Base-by-base conservation (phyloP, 371 early-diverging fungal genomes). In the Saksenaea vasiformis region DNA sequence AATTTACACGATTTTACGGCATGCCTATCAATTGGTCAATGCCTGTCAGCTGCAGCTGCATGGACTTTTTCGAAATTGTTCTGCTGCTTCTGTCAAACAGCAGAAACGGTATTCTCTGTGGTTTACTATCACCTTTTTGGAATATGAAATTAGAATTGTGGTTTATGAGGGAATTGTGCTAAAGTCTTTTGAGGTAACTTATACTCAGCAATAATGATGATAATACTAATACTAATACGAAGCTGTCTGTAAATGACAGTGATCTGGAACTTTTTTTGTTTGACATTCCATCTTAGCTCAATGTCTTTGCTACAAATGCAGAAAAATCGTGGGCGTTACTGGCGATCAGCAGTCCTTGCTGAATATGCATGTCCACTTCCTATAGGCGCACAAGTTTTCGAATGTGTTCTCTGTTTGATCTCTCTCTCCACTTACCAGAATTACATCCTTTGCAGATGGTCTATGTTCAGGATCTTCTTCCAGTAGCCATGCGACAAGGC, bases 401-500 rank as follows among this genome's bases (percentile, higher is more conserved):
- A 27, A 51, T 38, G 14, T 51, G 35, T 47, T 19, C 11, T 47
- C 10, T 37, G 37, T 54, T 34, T 39, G 55, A 13, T 35, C n/a
- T 60, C 8, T 43, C 43, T 28, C 27, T 37, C 22, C 38, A 35
- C 64, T 68, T 77, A 73, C 79, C 26, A 63, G 54, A 24, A 77
- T 63, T 3, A 72, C 80, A 65, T 80, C 80, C 43, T 74, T 70
- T 13, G 35, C 38, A 14, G 69, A 64, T 15, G 82, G 82, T 11
- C 82, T 64, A 51, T 71, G 70, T 10, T 67, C 60, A 8, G 77
- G 72, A 47, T 70, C 61, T 37, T 73, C 74, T 47, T 78, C 82
- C 19, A 82, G 60, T 34, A 82, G 51, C 82, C 82, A 82, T 13
- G 82, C 82, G 24, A 82, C 82, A 0, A 82, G 60, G 8, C 82